phyloP scores from a whole-genome alignment of 495 filamentous ascomycete species.

The Talaromyces liani region DNA sequence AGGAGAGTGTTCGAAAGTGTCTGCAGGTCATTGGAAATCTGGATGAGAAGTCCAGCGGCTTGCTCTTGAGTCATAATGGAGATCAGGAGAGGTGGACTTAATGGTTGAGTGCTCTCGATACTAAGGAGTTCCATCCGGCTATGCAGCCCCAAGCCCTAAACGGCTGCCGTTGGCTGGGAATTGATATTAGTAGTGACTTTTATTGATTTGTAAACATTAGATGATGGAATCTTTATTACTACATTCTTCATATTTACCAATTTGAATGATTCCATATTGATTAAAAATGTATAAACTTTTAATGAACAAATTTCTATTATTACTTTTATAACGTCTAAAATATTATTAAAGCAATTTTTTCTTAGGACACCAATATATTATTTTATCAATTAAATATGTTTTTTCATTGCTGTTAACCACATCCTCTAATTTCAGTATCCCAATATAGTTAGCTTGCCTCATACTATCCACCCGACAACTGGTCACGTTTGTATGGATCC shows the following conservation, averaged over 20 bases:
- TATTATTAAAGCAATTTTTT: too few species aligned
- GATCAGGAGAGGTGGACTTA: constrained; percentile 6
- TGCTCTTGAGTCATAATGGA: constrained; percentile 18
- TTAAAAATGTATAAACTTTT: too few species aligned
- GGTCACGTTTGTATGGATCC: background rate
- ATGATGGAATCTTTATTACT: background rate
- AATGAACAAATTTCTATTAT: too few species aligned
- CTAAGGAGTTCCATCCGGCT: background rate
- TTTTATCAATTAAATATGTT: too few species aligned
- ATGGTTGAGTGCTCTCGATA: background rate
- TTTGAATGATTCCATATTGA: background rate
- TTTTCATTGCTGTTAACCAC: background rate
- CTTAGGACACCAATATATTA: too few species aligned
- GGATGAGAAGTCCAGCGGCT: constrained; percentile 13
- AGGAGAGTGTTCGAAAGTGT: constrained; percentile 18
- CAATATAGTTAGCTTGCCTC: background rate
- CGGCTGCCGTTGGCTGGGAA: background rate
- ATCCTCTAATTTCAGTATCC: background rate
- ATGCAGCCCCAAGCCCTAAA: background rate
- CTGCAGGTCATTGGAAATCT: constrained; percentile 15
- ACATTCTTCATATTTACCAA: background rate
- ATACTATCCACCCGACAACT: background rate
- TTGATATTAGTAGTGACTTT: background rate
- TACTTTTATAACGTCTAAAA: too few species aligned
- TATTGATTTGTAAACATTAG: background rate